phyloP scores from a whole-genome alignment of 176 grass and related monocot genomes.

The Cocos nucifera region DNA sequence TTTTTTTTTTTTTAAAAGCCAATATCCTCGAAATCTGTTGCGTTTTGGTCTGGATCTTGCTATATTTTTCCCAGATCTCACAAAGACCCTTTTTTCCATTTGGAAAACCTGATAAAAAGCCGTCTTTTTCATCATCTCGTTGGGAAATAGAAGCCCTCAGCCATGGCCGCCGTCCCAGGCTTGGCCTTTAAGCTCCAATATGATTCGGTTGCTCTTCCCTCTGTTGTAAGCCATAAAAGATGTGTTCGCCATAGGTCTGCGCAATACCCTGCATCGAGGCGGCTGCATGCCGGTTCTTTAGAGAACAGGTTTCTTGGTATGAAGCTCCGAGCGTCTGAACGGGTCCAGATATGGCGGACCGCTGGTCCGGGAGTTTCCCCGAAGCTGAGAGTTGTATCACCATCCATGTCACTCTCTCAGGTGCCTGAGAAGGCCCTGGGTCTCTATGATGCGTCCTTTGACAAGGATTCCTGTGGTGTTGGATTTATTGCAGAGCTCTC shows the following conservation, averaged over 20 bases:
- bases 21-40: background rate
- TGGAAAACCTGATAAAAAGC: too few relatives aligned
- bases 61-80: background rate
- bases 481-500: slow-evolving; percentile 93
- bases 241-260: slow-evolving; percentile 15
- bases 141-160: background rate
- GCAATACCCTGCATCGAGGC: slow-evolving; percentile 26
- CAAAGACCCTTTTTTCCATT: background rate
- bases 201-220: slow-evolving; percentile 10
- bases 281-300: slow-evolving; percentile 30
- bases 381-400: slow-evolving; percentile 23
- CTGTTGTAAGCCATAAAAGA: slow-evolving; percentile 19
- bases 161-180: slow-evolving; percentile 71
- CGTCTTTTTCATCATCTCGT: background rate
- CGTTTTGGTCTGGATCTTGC: background rate
- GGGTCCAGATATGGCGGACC: slow-evolving; percentile 27
- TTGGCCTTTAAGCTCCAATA: slow-evolving; percentile 42
- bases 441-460: slow-evolving; percentile 78
- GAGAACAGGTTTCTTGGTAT: slow-evolving; percentile 46
- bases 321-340: slow-evolving; percentile 33
- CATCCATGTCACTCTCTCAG: slow-evolving; percentile 46
- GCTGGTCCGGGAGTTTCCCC: slow-evolving; percentile 18
- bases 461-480: slow-evolving; percentile 89
- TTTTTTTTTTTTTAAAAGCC: too few relatives aligned
- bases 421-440: slow-evolving; percentile 79